These are phyloP conservation scores for Parathielavia appendiculata DNA, from an alignment of 495 filamentous ascomycete genomes.

Conservation along the genomic window DNA sequence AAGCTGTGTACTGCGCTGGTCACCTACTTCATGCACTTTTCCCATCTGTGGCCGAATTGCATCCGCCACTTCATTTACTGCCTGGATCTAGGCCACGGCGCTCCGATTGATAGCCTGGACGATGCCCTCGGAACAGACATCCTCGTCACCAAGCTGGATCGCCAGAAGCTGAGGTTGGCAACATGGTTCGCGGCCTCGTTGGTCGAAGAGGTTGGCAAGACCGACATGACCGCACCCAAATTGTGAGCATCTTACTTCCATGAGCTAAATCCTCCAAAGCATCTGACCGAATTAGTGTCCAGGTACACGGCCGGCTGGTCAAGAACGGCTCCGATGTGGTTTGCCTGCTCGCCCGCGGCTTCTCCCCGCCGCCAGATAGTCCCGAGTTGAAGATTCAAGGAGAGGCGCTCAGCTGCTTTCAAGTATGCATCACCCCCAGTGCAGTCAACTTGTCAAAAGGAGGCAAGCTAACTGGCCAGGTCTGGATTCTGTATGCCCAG, in stretches of 20 bases:
- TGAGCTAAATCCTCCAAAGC: not conserved
- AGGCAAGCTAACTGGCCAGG: constrained; percentile 30
- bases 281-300: constrained; percentile 18
- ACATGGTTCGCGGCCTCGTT: constrained; percentile 70
- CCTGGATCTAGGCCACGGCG: constrained; percentile 48
- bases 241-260: constrained; percentile 39
- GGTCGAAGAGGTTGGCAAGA: constrained; percentile 70
- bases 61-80: constrained; percentile 64
- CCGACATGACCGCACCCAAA: constrained; percentile 52
- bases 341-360: constrained; percentile 42
- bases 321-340: constrained; percentile 50
- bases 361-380: constrained; percentile 31
- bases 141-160: constrained; percentile 51
- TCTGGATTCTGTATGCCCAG: constrained; percentile 67
- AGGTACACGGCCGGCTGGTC: constrained; percentile 48
- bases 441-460: not conserved
- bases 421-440: constrained; percentile 36
- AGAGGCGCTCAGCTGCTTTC: constrained; percentile 57
- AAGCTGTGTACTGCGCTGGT: constrained; percentile 83
- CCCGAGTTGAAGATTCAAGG: constrained; percentile 30
- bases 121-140: constrained; percentile 46
- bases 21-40: constrained; percentile 70
- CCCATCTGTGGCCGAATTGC: constrained; percentile 61
- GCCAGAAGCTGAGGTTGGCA: constrained; percentile 51
- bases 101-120: constrained; percentile 45